These are phyloP conservation scores for Cytospora piceicola DNA, from an alignment of 2,329 filamentous ascomycete genomes.

Conservation along the genomic window DNA sequence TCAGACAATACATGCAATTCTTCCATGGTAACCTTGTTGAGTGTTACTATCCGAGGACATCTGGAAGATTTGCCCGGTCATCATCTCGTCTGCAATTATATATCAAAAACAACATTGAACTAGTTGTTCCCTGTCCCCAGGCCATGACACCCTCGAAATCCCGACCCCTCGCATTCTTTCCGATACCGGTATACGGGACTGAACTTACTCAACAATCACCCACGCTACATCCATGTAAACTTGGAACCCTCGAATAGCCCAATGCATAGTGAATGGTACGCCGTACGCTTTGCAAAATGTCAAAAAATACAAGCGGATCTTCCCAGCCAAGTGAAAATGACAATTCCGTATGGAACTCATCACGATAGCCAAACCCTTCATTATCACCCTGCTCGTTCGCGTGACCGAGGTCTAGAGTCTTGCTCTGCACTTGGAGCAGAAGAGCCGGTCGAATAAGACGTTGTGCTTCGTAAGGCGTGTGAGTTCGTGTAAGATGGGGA, in stretches of 20 bases:
- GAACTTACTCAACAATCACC: not conserved
- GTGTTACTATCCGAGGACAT: not conserved
- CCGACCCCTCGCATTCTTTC: not conserved
- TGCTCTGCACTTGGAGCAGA: conserved; percentile 38
- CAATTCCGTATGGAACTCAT: not conserved
- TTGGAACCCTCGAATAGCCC: not conserved
- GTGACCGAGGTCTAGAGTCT: conserved; percentile 29
- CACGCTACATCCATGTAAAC: not conserved
- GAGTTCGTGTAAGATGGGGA: conserved; percentile 32
- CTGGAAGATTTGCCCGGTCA: not conserved
- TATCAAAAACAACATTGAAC: not conserved
- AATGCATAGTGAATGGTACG: not conserved
- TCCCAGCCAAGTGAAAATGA: not conserved
- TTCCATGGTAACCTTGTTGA: not conserved
- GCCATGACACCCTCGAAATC: not conserved
- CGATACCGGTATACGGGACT: not conserved
- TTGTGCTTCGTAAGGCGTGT: conserved; percentile 35
- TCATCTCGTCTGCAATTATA: not conserved
- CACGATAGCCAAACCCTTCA: not conserved
- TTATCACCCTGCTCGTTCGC: not conserved
- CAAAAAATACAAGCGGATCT: not conserved
- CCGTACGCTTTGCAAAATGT: not conserved
- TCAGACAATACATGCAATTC: not conserved
- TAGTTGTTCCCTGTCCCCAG: not conserved
- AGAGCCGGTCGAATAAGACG: conserved; percentile 44